Evolutionary conservation across 208 protist species (phyloP).

Genomic region (Trypanosoma congolense): DNA sequence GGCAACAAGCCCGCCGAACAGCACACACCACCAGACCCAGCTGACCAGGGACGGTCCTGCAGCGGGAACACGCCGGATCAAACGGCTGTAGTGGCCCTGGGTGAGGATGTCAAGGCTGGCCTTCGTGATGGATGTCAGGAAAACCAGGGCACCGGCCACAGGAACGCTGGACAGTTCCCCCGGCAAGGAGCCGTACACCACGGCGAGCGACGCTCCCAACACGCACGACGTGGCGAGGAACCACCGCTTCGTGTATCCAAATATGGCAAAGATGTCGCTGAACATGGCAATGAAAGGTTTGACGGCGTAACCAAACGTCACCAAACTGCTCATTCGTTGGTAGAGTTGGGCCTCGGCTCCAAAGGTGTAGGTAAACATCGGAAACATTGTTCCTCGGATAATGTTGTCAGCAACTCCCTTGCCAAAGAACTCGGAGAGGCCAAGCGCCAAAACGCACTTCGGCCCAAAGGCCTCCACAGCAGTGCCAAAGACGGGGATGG

Average conservation of each 20-base stretch:
- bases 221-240: constrained; percentile 51
- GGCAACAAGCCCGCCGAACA: constrained; percentile 39
- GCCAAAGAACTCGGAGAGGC: constrained; percentile 39
- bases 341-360: constrained; percentile 32
- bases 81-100: constrained; percentile 70
- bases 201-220: constrained; percentile 29
- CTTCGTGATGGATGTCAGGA: constrained; percentile 47
- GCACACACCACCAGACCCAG: constrained; percentile 61
- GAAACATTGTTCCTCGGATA: constrained; percentile 22
- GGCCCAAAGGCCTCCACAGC: constrained; percentile 37
- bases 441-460: constrained; percentile 26
- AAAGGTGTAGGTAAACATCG: constrained; percentile 51
- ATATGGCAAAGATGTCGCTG: constrained; percentile 53
- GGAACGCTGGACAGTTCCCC: constrained; percentile 29
- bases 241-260: constrained; percentile 76
- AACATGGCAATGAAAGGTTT: constrained; percentile 60
- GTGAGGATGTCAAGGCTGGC: constrained; percentile 73
- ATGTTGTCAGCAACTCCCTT: constrained; percentile 56
- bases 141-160: constrained; percentile 36
- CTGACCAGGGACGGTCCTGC: constrained; percentile 49
- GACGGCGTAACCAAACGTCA: constrained; percentile 52
- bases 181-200: constrained; percentile 46
- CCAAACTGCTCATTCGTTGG: constrained; percentile 40
- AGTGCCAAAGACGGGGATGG: constrained; percentile 43
- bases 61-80: constrained; percentile 45